These are phyloP conservation scores for Heimioporus sp. DNA, from an alignment of 768 basidiomycete genomes.

Conservation along the genomic window DNA sequence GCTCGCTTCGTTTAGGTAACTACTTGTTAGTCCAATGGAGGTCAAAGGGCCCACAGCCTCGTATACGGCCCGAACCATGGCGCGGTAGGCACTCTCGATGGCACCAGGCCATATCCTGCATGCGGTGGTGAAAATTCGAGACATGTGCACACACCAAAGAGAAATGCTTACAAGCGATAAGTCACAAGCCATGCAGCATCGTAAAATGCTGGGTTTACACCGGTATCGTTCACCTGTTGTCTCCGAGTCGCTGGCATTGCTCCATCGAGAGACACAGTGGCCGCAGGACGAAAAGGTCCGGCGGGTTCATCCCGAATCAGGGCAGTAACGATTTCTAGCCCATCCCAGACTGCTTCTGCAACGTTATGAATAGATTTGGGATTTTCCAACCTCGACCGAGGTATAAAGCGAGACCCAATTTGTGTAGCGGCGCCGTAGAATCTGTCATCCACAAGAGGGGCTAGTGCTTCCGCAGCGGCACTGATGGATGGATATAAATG, in stretches of 20 bases:
- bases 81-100: neutral
- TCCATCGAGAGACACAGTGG: constrained; percentile 9
- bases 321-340: no score
- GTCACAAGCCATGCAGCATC: constrained; percentile 15
- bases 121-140: neutral
- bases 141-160: neutral
- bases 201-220: constrained; percentile 19
- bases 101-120: constrained; percentile 13
- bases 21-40: constrained; percentile 2
- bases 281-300: no score
- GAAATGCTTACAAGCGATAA: constrained; percentile 1
- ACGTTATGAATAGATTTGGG: constrained; percentile 1
- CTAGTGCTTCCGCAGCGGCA: neutral
- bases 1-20: constrained; percentile 15
- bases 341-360: no score
- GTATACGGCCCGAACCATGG: neutral
- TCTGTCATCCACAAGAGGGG: constrained; percentile 1
- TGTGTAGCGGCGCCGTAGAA: constrained; percentile 12
- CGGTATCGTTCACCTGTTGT: constrained; percentile 11
- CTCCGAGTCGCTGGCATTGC: constrained; percentile 9
- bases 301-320: neutral
- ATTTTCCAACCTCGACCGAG: constrained; percentile 8
- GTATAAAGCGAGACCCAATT: constrained; percentile 14
- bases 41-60: constrained; percentile 1
- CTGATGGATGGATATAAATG: constrained; percentile 12